Percentiles rank a stretch among this genome's conserved stretches.
Conservation (phyloP, 73 alveolate genomes). For the Paramecium octaurelia region DNA sequence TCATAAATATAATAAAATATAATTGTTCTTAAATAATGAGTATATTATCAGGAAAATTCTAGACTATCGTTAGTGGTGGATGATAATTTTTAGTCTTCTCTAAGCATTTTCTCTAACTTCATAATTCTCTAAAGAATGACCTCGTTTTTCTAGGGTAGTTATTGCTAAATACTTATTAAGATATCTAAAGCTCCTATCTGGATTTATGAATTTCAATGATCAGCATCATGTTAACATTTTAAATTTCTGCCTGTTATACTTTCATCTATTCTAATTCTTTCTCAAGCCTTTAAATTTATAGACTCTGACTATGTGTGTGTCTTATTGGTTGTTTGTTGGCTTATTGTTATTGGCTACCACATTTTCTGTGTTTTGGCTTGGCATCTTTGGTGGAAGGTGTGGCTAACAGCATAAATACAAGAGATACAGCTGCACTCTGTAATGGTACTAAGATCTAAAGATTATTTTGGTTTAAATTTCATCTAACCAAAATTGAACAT, state of each 20-base stretch:
- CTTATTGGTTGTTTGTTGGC: background rate
- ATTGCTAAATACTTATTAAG: background rate
- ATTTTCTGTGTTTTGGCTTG: conserved; percentile 9
- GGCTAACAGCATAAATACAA: background rate
- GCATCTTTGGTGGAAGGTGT: conserved; percentile 12
- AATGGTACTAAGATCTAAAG: background rate
- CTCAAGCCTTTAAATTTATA: background rate
- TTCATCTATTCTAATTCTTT: conserved; percentile 10
- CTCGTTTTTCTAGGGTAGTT: background rate
- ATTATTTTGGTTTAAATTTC: conserved; percentile 4
- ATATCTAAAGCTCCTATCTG: background rate
- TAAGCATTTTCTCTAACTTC: background rate
- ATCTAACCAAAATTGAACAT: conserved; percentile 6
- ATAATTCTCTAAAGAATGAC: background rate
- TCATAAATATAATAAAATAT: background rate
- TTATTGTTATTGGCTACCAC: background rate
- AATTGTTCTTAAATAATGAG: background rate
- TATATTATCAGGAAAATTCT: background rate
- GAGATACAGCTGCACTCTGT: background rate
- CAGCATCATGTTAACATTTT: background rate
- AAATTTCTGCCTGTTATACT: background rate
- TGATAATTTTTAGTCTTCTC: background rate
- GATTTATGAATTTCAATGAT: background rate
- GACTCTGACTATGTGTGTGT: conserved; percentile 13
- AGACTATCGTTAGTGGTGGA: conserved; percentile 9